Evolutionary conservation across 805 yeast species (phyloP), one percentile per base, ranked within the genome.

Genomic region (Sugiyamaella marilandica): DNA sequence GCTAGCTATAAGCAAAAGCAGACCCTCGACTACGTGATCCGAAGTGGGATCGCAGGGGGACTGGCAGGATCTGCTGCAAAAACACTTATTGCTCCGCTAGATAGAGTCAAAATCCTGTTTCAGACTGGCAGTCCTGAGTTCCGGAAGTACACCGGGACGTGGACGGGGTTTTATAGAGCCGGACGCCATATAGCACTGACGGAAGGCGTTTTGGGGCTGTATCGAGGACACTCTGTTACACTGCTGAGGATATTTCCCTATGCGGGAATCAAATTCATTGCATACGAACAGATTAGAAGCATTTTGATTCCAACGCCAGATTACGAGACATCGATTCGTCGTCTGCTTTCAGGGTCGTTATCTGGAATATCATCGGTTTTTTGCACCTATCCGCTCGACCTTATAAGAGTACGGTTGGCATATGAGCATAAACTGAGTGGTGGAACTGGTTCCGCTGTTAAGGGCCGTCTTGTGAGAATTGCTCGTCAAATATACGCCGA

Each of bases 151-250:
- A 75, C 95, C 7, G 97, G 97, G 13, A 81, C 92, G 0, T 79
- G 86, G 57, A 68, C 71, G 32, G 99, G 99, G 1, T 72, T 94
- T 51, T 75, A 82, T 56, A 72, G 74, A 45, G 98, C 99, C 0
- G 85, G 85, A 0, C 70, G 71, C 34, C 77, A 80, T 52, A 91
- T 94, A 24, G 81, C 81, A 71, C 52, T 60, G 7, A 74, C 72
- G 48, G 94, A 89, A 66, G 98, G 98, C 14, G 45, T 83, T 1
- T 57, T 72, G 41, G 99, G 99, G 1, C 79, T 94, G 51, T 92
- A 83, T 66, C 96, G 92, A 63, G 99, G 99, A 39, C 99, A 94
- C 67, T 87, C 96, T 3, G 97, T 95, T 0, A 94, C 99, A 0
- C 72, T 94, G 48, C 68, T 91, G 41, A 76, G 99, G 56, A 88